phyloP scores from a whole-genome alignment of 768 basidiomycete genomes.

The Xanthoconium purpureum region DNA sequence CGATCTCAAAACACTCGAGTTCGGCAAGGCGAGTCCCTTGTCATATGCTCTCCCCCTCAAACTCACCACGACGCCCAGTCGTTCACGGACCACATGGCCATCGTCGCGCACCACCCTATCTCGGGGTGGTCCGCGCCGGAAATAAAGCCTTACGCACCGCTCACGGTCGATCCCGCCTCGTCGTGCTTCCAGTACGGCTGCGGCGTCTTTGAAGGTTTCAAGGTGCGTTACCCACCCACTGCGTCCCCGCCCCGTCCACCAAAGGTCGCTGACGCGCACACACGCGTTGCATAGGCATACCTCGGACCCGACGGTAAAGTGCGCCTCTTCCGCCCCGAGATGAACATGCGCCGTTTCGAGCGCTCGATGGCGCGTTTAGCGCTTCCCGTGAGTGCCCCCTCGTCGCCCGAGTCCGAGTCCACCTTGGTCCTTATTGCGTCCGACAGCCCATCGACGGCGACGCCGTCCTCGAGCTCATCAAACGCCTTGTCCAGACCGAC shows the following conservation, averaged over 20 bases:
- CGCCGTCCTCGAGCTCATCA: slow-evolving; percentile 49
- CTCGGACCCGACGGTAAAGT: slow-evolving; percentile 66
- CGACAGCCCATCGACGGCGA: slow-evolving; percentile 43
- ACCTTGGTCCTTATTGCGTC: neutral
- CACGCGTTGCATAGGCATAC: slow-evolving; percentile 51
- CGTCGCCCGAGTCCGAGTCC: neutral
- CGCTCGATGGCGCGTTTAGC: slow-evolving; percentile 69
- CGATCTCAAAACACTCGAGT: slow-evolving; percentile 44
- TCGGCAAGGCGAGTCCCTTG: slow-evolving; percentile 48
- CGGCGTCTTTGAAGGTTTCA: slow-evolving; percentile 64
- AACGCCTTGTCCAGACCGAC: slow-evolving; percentile 68
- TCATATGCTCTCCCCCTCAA: too few species aligned
- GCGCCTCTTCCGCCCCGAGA: slow-evolving; percentile 76
- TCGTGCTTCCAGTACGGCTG: slow-evolving; percentile 62
- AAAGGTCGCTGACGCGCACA: neutral
- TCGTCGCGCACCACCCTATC: slow-evolving; percentile 57
- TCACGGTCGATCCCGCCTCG: slow-evolving; percentile 54
- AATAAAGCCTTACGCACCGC: slow-evolving; percentile 66
- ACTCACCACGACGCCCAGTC: neutral
- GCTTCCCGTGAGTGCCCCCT: slow-evolving; percentile 52
- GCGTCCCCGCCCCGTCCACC: too few species aligned
- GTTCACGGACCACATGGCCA: slow-evolving; percentile 70
- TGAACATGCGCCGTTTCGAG: slow-evolving; percentile 81
- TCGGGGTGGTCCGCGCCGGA: slow-evolving; percentile 70
- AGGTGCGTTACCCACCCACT: slow-evolving; percentile 36